Evolutionary conservation across 1,139 yeast species (phyloP).

Genomic region (Eremothecium gossypii): DNA sequence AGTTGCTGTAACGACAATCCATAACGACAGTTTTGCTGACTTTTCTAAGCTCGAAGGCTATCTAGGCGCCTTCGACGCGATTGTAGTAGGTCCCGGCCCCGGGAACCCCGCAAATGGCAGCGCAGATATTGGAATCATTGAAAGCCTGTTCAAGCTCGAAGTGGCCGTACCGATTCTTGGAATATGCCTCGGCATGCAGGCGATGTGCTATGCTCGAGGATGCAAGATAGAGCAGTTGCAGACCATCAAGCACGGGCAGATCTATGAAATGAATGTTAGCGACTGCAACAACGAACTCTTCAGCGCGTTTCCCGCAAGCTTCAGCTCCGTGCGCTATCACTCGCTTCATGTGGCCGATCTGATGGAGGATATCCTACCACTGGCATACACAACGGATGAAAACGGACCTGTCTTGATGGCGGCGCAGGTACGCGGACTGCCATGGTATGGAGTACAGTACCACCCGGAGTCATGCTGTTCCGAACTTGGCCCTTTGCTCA

Average conservation of each 20-base stretch:
- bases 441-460: constrained; percentile 91
- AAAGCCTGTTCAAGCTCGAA: constrained; percentile 26
- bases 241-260: constrained; percentile 78
- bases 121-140: constrained; percentile 69
- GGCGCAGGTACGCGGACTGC: constrained; percentile 47
- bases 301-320: constrained; percentile 33
- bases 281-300: constrained; percentile 32
- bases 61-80: constrained; percentile 52
- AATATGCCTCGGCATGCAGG: constrained; percentile 88
- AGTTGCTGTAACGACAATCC: constrained; percentile 56
- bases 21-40: constrained; percentile 53
- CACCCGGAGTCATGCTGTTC: constrained; percentile 97
- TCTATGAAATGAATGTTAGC: constrained; percentile 39
- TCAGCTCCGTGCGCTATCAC: constrained; percentile 79
- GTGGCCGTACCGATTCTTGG: constrained; percentile 65
- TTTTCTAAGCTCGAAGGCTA: constrained; percentile 34
- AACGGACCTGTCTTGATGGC: constrained; percentile 60
- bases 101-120: constrained; percentile 62
- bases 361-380: constrained; percentile 35
- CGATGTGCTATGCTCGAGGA: constrained; percentile 62
- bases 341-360: constrained; percentile 51
- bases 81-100: constrained; percentile 95
- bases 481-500: constrained; percentile 46
- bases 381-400: constrained; percentile 44
- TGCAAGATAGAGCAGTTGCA: constrained; percentile 44